Evolutionary conservation across 441 rosid species (phyloP).

Genomic region (Gossypium aridum): DNA sequence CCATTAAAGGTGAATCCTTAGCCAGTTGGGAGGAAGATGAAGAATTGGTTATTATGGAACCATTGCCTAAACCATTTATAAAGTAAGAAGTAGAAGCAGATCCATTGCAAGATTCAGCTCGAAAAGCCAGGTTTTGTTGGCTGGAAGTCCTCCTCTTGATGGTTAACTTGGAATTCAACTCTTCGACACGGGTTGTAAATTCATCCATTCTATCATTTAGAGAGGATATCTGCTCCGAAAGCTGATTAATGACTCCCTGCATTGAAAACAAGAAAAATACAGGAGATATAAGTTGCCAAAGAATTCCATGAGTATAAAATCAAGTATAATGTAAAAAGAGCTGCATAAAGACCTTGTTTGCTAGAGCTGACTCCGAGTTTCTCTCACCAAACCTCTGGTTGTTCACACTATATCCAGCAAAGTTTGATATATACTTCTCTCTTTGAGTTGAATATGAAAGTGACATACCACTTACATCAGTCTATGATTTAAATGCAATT

Average conservation of each 20-base stretch:
- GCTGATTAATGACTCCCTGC: conserved; percentile 69
- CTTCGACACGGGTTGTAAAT: conserved; percentile 68
- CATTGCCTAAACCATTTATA: conserved; percentile 70
- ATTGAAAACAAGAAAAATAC: conserved; percentile 4
- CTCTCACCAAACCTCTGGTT: conserved; percentile 50
- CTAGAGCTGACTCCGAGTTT: conserved; percentile 33
- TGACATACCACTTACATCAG: conserved; percentile 51
- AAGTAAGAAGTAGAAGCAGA: conserved; percentile 87
- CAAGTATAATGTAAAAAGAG: neutral
- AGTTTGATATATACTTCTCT: conserved; percentile 57
- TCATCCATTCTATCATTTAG: conserved; percentile 92
- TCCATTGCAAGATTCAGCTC: conserved; percentile 66
- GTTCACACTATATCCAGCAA: conserved; percentile 34
- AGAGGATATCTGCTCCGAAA: conserved; percentile 81
- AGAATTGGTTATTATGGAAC: conserved; percentile 68
- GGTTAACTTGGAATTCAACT: conserved; percentile 60
- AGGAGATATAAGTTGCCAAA: conserved; percentile 1
- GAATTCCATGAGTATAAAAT: neutral
- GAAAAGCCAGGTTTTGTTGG: conserved; percentile 60
- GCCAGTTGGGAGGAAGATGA: conserved; percentile 73
- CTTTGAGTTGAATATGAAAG: conserved; percentile 75
- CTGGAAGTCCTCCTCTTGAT: conserved; percentile 47
- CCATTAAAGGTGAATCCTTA: conserved; percentile 70
- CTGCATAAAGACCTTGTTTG: conserved; percentile 43
- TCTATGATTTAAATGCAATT: conserved; percentile 23